Evolutionary conservation across 148 eudicot species (phyloP), one percentile per base, ranked within the genome.

Genomic region (Rhododendron simsii): DNA sequence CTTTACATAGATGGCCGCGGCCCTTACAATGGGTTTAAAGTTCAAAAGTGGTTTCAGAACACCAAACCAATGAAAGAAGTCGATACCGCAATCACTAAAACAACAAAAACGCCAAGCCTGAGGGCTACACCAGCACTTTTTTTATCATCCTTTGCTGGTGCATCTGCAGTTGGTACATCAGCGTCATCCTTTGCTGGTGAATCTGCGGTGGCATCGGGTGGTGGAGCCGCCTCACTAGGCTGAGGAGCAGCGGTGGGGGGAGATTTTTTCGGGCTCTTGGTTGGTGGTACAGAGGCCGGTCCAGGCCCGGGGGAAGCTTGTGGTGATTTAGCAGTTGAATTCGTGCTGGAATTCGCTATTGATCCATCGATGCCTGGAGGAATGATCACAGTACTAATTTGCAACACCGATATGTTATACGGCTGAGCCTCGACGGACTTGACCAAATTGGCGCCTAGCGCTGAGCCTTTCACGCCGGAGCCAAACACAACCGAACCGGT

Each of bases 401-500:
- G 93, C 39, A 90, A 39, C 10, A 91, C 89, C 3, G 93, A 91
- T 11, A 91, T 12, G 33, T 87, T 86, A 41, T 85, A 87, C 0
- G 91, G 90, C 79, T 90, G 81, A 57, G 88, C 10, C 21, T 81
- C 81, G 0, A 91, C 47, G 4, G 90, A 77, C 35, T 86, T 87
- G 21, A 89, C 85, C 35, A 90, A 41, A 11, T 57, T 81, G 16
- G 90, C 87, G 3, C 80, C 88, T 7, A 63, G 23, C 26, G 88
- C 18, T 10, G 92, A 55, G 7, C 90, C 89, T 21, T 82, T 20
- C 14, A 63, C 78, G 20, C 88, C 89, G 1, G 94, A 88, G 0
- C 83, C 86, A 8, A 90, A 77, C 21, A 50, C n/a, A 2, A 90
- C 75, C 4, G 50, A 75, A 9, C 85, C 91, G 21, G 80, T 13